Percentiles rank a stretch among this genome's conserved stretches.
Evolutionary conservation across 225 moss, liverwort and hornwort species (phyloP).

Genomic region (Lunularia cruciata): DNA sequence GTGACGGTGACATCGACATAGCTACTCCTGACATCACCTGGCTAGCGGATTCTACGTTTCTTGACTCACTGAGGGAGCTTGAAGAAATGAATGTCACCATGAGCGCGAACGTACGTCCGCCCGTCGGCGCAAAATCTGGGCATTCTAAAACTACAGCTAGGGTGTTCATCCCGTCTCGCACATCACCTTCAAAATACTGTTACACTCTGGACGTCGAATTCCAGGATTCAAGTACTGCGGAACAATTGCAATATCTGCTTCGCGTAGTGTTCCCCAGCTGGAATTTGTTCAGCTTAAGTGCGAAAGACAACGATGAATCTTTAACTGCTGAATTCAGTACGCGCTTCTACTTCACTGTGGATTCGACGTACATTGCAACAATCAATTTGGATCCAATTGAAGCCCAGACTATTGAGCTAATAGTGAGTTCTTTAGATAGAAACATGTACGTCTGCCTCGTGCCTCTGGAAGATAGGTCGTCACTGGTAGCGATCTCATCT

Average conservation of each 20-base stretch:
- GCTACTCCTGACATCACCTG: background rate
- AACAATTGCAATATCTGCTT: too few relatives aligned
- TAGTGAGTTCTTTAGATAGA: background rate
- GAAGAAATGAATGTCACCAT: too few relatives aligned
- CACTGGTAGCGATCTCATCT: slow-evolving; percentile 24
- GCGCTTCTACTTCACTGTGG: slow-evolving; percentile 6
- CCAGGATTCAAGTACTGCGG: background rate
- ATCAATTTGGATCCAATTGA: background rate
- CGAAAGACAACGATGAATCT: background rate
- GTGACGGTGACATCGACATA: background rate
- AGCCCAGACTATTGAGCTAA: background rate
- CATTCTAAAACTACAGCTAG: too few relatives aligned
- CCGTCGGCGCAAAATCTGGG: too few relatives aligned
- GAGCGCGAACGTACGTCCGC: too few relatives aligned
- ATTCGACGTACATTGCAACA: background rate
- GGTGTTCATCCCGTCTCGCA: too few relatives aligned
- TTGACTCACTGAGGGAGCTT: background rate
- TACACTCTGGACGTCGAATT: background rate
- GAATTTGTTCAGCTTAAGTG: background rate
- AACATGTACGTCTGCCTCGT: slow-evolving; percentile 11
- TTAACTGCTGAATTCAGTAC: background rate
- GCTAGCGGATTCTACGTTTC: background rate
- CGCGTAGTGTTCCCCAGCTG: slow-evolving; percentile 13
- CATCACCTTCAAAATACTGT: background rate
- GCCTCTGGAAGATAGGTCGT: slow-evolving; percentile 22